A percentile compares a stretch with the other conserved stretches of the same genome.
These are phyloP conservation scores for Leccinum subfulvum DNA, from an alignment of 1,284 basidiomycete genomes.

Conservation along the genomic window DNA sequence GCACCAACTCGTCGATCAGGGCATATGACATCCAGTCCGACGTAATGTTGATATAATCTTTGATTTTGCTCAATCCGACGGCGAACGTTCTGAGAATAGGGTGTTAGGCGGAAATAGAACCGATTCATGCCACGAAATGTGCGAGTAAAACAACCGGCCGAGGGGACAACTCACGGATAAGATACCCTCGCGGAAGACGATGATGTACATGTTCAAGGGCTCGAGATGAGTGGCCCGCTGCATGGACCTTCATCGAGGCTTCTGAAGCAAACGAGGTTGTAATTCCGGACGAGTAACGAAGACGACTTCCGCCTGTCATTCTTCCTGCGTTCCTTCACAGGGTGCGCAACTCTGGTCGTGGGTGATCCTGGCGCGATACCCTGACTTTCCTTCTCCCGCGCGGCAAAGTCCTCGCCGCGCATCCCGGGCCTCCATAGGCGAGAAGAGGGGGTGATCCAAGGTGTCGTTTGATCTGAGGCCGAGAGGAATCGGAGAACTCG, in stretches of 20 bases:
- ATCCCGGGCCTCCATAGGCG: conserved; percentile 28
- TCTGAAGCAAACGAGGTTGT: conserved; percentile 99
- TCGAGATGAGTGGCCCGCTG: conserved; percentile 89
- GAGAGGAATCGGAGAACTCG: conserved; percentile 19
- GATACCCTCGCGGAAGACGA: conserved; percentile 97
- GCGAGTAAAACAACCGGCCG: background rate
- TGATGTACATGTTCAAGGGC: conserved; percentile 99
- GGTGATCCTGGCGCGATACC: conserved; percentile 43
- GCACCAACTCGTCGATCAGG: conserved; percentile 96
- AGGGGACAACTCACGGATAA: conserved; percentile 58
- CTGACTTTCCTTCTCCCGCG: conserved; percentile 63
- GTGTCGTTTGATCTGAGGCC: conserved; percentile 37
- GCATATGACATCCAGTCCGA: conserved; percentile 98
- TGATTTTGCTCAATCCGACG: conserved; percentile 47
- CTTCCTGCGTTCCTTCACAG: conserved; percentile 5
- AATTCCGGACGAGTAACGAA: conserved; percentile 71
- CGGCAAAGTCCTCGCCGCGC: conserved; percentile 68
- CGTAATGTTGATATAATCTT: conserved; percentile 98
- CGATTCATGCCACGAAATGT: conserved; percentile 31
- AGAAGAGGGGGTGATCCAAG: conserved; percentile 51
- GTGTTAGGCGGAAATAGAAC: conserved; percentile 98
- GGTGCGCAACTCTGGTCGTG: conserved; percentile 25
- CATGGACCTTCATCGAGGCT: conserved; percentile 99
- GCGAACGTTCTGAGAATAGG: conserved; percentile 61
- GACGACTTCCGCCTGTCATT: conserved; percentile 12